Evolutionary conservation across 768 basidiomycete species (phyloP).

Genomic region (Chlorophyllum brunneum): DNA sequence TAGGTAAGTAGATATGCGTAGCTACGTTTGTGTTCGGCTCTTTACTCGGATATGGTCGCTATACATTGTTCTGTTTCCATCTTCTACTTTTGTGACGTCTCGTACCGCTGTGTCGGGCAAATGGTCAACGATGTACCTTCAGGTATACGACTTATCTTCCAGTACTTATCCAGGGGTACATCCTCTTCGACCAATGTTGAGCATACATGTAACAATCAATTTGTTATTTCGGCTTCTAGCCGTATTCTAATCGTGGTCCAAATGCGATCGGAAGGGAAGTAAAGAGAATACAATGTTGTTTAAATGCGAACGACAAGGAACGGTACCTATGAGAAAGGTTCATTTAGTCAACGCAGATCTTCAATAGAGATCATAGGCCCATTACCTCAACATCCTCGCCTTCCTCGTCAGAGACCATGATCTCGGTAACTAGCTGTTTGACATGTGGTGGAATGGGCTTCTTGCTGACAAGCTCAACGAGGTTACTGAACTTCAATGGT

Average conservation of each 20-base stretch:
- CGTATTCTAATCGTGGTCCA: too few relatives aligned
- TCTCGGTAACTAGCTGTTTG: constrained; percentile 86
- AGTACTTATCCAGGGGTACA: too few relatives aligned
- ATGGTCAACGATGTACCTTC: too few relatives aligned
- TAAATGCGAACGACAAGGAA: constrained; percentile 76
- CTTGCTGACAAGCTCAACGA: constrained; percentile 94
- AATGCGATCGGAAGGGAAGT: background rate
- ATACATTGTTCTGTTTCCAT: constrained; percentile 27
- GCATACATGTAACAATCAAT: too few relatives aligned
- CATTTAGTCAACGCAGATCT: background rate
- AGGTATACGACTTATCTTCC: too few relatives aligned
- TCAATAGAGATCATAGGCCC: background rate
- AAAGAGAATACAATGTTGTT: constrained; percentile 7
- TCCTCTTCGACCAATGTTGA: too few relatives aligned
- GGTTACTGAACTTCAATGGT: constrained; percentile 83
- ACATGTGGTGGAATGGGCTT: constrained; percentile 83
- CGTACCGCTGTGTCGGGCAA: background rate
- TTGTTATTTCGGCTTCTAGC: too few relatives aligned
- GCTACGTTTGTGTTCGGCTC: constrained; percentile 18
- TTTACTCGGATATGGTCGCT: constrained; percentile 28
- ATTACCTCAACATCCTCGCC: constrained; percentile 93
- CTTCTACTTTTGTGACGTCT: background rate
- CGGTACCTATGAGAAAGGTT: constrained; percentile 45
- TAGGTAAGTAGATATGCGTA: constrained; percentile 48
- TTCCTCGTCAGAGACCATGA: constrained; percentile 90